phyloP scores from a whole-genome alignment of 2,329 filamentous ascomycete genomes.

The Tolypocladium tundrense region DNA sequence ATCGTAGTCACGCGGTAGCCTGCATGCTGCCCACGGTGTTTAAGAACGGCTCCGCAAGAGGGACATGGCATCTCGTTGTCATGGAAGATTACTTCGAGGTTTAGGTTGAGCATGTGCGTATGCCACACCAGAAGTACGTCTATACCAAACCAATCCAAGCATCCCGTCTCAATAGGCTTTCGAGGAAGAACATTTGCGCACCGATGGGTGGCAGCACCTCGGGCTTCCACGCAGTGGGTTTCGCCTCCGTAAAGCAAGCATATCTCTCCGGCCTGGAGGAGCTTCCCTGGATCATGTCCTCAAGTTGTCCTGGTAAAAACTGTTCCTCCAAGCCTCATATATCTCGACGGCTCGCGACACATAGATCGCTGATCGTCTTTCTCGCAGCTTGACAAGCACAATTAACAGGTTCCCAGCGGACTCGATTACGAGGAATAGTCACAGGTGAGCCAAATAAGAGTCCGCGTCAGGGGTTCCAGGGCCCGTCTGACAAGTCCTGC shows the following conservation, averaged over 20 bases:
- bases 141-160: slow-evolving; percentile 7
- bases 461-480: too few relatives aligned
- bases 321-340: slow-evolving; percentile 50
- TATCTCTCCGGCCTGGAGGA: not conserved
- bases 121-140: slow-evolving; percentile 69
- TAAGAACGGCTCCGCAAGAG: slow-evolving; percentile 26
- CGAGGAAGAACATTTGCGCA: not conserved
- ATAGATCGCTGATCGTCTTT: slow-evolving; percentile 60
- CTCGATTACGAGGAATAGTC: too few relatives aligned
- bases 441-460: too few relatives aligned
- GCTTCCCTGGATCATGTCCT: slow-evolving; percentile 12
- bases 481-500: too few relatives aligned
- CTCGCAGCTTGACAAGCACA: slow-evolving; percentile 40
- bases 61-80: slow-evolving; percentile 40
- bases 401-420: slow-evolving; percentile 11
- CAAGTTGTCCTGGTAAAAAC: not conserved
- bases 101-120: slow-evolving; percentile 59
- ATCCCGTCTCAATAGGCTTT: too few relatives aligned
- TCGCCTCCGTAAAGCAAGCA: not conserved
- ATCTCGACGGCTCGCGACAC: slow-evolving; percentile 52
- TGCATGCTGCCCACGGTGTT: slow-evolving; percentile 45
- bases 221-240: not conserved
- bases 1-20: slow-evolving; percentile 7
- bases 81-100: slow-evolving; percentile 46
- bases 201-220: not conserved